Base-by-base conservation (phyloP, 2,329 filamentous ascomycete genomes). In the Scytalidium sp. region DNA sequence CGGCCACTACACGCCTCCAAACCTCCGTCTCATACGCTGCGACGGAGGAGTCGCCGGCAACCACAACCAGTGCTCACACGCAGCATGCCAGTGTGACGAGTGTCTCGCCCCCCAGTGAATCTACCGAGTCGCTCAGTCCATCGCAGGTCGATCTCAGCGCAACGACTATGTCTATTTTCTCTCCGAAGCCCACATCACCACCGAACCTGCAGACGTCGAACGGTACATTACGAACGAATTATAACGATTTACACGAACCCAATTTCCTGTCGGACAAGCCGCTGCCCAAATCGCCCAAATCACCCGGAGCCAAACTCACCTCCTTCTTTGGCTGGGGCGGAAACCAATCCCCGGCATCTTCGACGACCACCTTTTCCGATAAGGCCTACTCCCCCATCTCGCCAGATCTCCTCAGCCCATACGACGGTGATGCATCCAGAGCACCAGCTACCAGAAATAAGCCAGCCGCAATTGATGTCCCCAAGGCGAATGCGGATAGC, bases 271-370 rank as follows among this genome's bases (percentile, higher is more conserved):
- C 62, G 27, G 56, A 62, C 27, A 65, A 58, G 52, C 49, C 56
- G 43, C 57, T 50, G 54, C 74, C 75, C 4, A 78, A 77, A 57
- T 78, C 77, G 2, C 75, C 78, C 17, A 74, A 74, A 15, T 53
- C 51, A 11, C n/a, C 32, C 4, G 32, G 32, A 5, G 62, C 63
- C 50, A 83, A 80, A 50, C 76, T 87, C 60, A 80, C 79, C 41
- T 83, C 80, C 13, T 84, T 87, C 66, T 88, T 88, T 59, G 80
- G 82, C 52, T 86, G 84, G 80, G 84, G 82, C 51, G 46, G 50
- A 55, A 68, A 73, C 22, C 70, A 75, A 43, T 76, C 76, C 3
- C 76, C 79, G 49, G 75, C 76, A 15, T 82, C 79, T 9, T 79
- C 80, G 15, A 80, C 78, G 42, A 85, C 82, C 19, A 80, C 81